These are phyloP conservation scores for Torulaspora globosa DNA, from an alignment of 1,139 yeast species.

Conservation along the genomic window DNA sequence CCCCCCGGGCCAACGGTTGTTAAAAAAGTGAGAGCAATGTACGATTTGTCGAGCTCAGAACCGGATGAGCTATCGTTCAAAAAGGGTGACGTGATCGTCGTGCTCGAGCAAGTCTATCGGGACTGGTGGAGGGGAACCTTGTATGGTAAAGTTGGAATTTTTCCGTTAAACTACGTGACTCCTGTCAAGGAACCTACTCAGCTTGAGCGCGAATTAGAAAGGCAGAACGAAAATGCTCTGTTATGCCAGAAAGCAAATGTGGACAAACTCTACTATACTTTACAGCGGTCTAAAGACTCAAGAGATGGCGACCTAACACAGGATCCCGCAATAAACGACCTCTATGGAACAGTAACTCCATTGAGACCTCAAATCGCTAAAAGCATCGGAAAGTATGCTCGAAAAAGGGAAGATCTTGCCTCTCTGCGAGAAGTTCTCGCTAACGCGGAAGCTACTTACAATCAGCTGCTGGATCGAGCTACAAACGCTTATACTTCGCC, in stretches of 20 bases:
- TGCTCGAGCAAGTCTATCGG: slow-evolving; percentile 79
- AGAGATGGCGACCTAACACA: slow-evolving; percentile 47
- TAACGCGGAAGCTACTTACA: slow-evolving; percentile 63
- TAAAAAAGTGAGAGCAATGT: slow-evolving; percentile 75
- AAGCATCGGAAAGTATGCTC: slow-evolving; percentile 69
- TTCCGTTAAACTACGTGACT: slow-evolving; percentile 88
- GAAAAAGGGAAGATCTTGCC: slow-evolving; percentile 68
- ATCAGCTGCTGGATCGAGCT: slow-evolving; percentile 56
- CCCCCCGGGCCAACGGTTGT: slow-evolving; percentile 42
- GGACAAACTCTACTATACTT: slow-evolving; percentile 50
- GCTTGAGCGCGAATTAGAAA: slow-evolving; percentile 46
- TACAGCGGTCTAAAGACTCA: slow-evolving; percentile 29
- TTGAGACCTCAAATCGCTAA: slow-evolving; percentile 70
- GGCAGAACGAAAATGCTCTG: slow-evolving; percentile 43
- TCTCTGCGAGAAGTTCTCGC: slow-evolving; percentile 67
- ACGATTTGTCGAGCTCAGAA: slow-evolving; percentile 70
- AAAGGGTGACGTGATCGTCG: slow-evolving; percentile 75
- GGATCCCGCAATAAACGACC: slow-evolving; percentile 46
- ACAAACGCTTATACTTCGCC: slow-evolving; percentile 24
- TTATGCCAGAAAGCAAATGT: slow-evolving; percentile 52
- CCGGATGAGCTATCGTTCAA: slow-evolving; percentile 68
- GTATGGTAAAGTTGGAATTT: slow-evolving; percentile 79
- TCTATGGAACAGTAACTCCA: slow-evolving; percentile 68
- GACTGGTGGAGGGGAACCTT: slow-evolving; percentile 97
- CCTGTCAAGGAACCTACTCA: slow-evolving; percentile 67